Evolutionary conservation across 2,329 filamentous ascomycete species (phyloP), one percentile per base, ranked within the genome.

Genomic region (Domatiomyces catenatus): DNA sequence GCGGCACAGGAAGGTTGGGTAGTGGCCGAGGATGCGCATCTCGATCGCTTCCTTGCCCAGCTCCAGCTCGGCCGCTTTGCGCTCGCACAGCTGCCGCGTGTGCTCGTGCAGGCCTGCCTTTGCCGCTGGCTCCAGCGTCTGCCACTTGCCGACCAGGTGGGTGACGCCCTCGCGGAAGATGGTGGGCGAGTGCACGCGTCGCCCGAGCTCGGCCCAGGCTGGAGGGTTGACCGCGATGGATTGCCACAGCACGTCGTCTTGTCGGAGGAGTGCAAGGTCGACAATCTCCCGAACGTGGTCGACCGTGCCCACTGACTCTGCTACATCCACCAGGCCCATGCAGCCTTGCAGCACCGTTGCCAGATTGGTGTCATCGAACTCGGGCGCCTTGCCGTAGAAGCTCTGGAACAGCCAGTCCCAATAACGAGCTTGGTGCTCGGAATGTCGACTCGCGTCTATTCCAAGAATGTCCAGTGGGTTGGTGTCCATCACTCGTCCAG

Each of bases 181-280:
- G 3, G 65, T 52, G 42, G 69, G 67, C 20, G 69, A 73, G 44
- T 65, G 64, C 46, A 77, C 65, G n/a, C 69, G 69, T 43, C 62
- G 57, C 6, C 66, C 69, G 46, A 75, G 66, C 15, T 66, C 62
- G 10, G 71, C 61, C 75, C 74, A 78, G 0, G 57, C 60, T 12
- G 65, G 54, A 0, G 75, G 72, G 28, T 65, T 64, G 18, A 56
- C 52, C 8, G 69, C 59, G 52, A 77, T 71, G 5, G 67, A 63
- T 12, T 61, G 64, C 60, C 68, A 73, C 6, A 77, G 63, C 5
- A 61, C 57, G 53, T 74, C 70, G 18, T 70, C 71, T 32, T 70
- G 67, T 47, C 68, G 67, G 49, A 74, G 60, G 2, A 77, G 66
- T 1, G 69, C 67, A 36, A 70, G 66, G 51, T 75, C 71, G 52